Evolutionary conservation across 129 eudicot genomes (phyloP).

Genomic region (Calendula officinalis): DNA sequence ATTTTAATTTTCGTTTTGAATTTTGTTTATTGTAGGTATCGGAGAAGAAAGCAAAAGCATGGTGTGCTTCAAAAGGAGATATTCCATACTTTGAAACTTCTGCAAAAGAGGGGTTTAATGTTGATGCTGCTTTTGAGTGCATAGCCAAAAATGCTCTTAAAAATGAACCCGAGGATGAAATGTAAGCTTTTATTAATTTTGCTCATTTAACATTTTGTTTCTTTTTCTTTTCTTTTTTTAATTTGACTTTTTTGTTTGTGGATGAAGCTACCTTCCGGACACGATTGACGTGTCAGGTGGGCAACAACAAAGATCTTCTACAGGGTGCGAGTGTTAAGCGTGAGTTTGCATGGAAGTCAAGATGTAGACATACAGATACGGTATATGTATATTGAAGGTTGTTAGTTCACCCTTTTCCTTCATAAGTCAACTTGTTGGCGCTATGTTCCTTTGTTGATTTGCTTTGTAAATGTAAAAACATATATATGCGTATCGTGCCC

Average conservation of each 20-base stretch:
- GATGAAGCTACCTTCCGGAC: conserved; percentile 47
- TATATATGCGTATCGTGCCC: not conserved
- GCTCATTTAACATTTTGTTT: not conserved
- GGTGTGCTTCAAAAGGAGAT: conserved; percentile 51
- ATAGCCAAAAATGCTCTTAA: conserved; percentile 44
- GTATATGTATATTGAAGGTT: conserved; percentile 7
- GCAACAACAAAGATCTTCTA: conserved; percentile 42
- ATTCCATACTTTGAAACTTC: conserved; percentile 51
- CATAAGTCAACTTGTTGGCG: not conserved
- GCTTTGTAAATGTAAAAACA: conserved; percentile 18
- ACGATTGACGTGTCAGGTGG: conserved; percentile 47
- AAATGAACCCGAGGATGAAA: conserved; percentile 52
- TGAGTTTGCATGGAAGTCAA: not conserved
- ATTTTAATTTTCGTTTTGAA: too few species aligned
- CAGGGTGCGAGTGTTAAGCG: conserved; percentile 45
- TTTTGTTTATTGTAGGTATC: conserved; percentile 34
- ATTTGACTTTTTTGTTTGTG: not conserved
- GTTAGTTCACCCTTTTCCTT: conserved; percentile 2
- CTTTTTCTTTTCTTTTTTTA: not conserved
- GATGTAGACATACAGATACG: not conserved
- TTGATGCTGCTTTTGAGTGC: conserved; percentile 47
- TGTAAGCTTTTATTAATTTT: conserved; percentile 35
- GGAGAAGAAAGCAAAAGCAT: conserved; percentile 54
- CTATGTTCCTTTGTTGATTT: conserved; percentile 14
- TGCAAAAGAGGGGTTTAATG: conserved; percentile 47